phyloP scores from a whole-genome alignment of 257 asterid species.

The Fraxinus americana region DNA sequence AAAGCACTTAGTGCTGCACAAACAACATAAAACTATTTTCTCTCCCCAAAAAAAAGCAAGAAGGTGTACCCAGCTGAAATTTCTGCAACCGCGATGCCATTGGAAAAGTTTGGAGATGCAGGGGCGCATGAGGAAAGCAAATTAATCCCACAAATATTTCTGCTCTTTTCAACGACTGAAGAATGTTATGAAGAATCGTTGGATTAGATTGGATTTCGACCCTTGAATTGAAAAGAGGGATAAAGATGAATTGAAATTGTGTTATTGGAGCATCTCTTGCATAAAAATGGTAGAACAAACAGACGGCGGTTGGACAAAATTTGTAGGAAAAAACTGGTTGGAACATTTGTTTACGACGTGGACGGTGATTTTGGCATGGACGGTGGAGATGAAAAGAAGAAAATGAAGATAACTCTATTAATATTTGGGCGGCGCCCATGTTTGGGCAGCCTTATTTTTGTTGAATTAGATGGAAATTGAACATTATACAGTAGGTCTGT shows the following conservation, averaged over 20 bases:
- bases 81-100: slow-evolving; percentile 40
- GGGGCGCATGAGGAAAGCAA: slow-evolving; percentile 47
- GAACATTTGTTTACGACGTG: too few species aligned
- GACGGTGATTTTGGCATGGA: too few species aligned
- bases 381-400: too few species aligned
- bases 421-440: too few species aligned
- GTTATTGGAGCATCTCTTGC: background rate
- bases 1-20: background rate
- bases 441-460: too few species aligned
- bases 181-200: background rate
- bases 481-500: too few species aligned
- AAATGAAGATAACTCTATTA: too few species aligned
- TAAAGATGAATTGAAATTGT: background rate
- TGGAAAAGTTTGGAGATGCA: slow-evolving; percentile 46
- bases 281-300: background rate
- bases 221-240: background rate
- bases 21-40: background rate
- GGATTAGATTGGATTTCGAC: background rate
- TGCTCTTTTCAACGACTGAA: background rate
- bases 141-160: background rate
- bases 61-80: slow-evolving; percentile 49
- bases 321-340: too few species aligned
- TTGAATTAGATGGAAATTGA: too few species aligned
- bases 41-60: background rate
- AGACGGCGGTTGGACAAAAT: background rate